Evolutionary conservation across 2,329 filamentous ascomycete species (phyloP), one percentile per base, ranked within the genome.

Genomic region (Dothiorella sarmentorum): DNA sequence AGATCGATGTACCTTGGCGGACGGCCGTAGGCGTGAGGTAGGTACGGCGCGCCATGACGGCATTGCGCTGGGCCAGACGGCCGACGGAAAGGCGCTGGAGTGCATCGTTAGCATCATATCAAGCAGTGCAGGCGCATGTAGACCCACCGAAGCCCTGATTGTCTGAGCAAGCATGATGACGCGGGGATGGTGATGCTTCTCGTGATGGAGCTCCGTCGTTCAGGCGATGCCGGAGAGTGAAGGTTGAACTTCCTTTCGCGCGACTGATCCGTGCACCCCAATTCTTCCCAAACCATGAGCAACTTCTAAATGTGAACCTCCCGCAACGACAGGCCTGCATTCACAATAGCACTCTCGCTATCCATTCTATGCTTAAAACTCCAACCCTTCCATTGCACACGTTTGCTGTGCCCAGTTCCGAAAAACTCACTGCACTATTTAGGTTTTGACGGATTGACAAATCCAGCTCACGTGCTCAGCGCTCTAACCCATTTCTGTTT

Each of bases 21-120:
- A 82, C 76, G 67, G 81, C 79, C 64, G 80, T 79, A 64, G 84
- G 82, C 65, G 81, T 81, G 76, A 86, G 79, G 76, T 87, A 85
- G 72, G 82, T 84, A 72, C 85, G 83, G 74, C 82, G 82, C 70
- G 80, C 75, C 67, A 80, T 71, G 73, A 75, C 73, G 73, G 76
- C 76, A 71, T 82, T 81, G 71, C 81, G 82, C 71, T 81, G 80
- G 75, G 79, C 78, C 69, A 81, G 78, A 76, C 84, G 82, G 75
- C 78, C 78, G 72, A 86, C 74, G 71, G 83, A 74, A 73, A 82
- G 82, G 78, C 83, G 81, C 84, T 86, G 72, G 58, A 60, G 31
- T 61, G 59, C 61, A 31, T 60, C 9, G 57, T 59, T 40, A 59
- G 47, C 29, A 57, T 59, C 38, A 26, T 55, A 27, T 11, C 27